Evolutionary conservation across 306 rosid species (phyloP), one percentile per base, ranked within the genome.

Genomic region (Oxytropis ochrocephala): DNA sequence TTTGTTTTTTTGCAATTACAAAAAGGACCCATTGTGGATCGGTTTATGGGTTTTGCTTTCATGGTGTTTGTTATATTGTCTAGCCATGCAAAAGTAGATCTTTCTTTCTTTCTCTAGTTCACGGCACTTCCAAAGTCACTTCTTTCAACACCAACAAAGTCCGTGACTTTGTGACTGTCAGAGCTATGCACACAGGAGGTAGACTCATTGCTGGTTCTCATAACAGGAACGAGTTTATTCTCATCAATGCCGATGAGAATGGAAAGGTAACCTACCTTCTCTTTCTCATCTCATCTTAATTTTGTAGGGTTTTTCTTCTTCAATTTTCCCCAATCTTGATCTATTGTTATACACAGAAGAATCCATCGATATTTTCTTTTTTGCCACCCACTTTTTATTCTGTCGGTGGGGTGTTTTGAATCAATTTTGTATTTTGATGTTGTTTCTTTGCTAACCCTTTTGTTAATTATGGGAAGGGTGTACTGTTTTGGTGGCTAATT

Each of bases 161-260:
- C 17, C 5, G 32, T 36, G 62, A 16, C 6, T 24, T 2, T 46
- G 47, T 30, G 50, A 7, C 48, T 30, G 76, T 68, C 41, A 66
- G 29, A 84, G 83, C 49, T 53, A 94, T 94, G 99, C 74, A 91
- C 51, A 94, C 99, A 5, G 85, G 89, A 49, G 99, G 99, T 56
- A 73, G 92, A 69, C 97, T 94, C 80, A 67, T 94, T 75, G 97
- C 99, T 80, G 97, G 99, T 80, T 94, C 99, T 66, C 99, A 94
- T 70, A 91, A 94, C 76, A 77, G 99, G 83, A 94, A 94, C 66
- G 99, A 94, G 92, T 94, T 94, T 67, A 86, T 94, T 39, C 89
- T 94, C 49, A 94, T 94, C 92, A 94, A 94, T 91, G 99, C 99
- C 5, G 99, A 94, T 60, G 99, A 94, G 72, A 83, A 69, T 85